A percentile compares a stretch with the other conserved stretches of the same genome.
Conservation (phyloP, 768 basidiomycete genomes). For the Boletus subparvulus region DNA sequence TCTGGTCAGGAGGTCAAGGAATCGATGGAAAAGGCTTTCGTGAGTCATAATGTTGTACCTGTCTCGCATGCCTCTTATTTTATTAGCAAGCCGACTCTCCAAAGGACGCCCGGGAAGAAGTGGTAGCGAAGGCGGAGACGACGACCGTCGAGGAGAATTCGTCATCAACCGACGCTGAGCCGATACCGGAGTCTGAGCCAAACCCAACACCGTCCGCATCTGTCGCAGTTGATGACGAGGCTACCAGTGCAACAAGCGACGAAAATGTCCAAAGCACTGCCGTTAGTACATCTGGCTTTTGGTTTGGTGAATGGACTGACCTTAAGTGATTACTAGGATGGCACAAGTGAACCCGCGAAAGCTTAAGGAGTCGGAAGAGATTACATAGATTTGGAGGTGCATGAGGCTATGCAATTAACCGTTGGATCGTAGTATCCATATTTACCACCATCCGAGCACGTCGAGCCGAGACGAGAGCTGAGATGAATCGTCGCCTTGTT, state of each 20-base stretch:
- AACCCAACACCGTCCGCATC: not conserved
- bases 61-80: constrained; percentile 3
- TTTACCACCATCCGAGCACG: not conserved
- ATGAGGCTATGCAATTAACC: not conserved
- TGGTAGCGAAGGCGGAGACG: constrained; percentile 6
- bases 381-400: constrained; percentile 8
- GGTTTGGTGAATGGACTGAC: constrained; percentile 2
- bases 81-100: constrained; percentile 33
- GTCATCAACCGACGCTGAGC: not conserved
- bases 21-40: constrained; percentile 27
- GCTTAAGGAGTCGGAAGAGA: not conserved
- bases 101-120: constrained; percentile 31
- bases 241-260: constrained; percentile 1
- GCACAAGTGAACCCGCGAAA: constrained; percentile 3
- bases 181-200: not conserved
- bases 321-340: not conserved
- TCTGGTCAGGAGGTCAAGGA: constrained; percentile 32
- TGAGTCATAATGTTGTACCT: constrained; percentile 13
- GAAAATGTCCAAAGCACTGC: constrained; percentile 3
- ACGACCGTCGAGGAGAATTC: constrained; percentile 1
- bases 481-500: not conserved
- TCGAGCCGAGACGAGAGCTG: not conserved
- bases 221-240: constrained; percentile 3
- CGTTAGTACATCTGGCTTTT: constrained; percentile 16
- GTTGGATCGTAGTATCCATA: not conserved